These are phyloP conservation scores for Eucalyptus virginea DNA, from an alignment of 345 rosid genomes.

Conservation along the genomic window DNA sequence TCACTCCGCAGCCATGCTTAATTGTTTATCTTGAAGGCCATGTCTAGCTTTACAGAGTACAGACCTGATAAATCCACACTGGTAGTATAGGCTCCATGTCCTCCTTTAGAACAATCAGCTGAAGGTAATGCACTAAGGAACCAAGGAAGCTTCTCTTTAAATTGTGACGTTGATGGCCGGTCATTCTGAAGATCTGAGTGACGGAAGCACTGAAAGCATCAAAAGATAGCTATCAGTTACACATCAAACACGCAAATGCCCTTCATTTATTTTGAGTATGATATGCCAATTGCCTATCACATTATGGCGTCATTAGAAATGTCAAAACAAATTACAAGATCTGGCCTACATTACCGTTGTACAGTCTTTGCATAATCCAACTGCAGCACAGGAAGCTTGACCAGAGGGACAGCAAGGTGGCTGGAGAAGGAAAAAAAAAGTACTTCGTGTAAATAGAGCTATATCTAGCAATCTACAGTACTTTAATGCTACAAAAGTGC, in stretches of 20 bases:
- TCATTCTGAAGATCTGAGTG: constrained; percentile 77
- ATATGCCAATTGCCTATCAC: background rate
- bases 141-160: constrained; percentile 94
- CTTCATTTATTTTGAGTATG: background rate
- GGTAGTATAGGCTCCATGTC: constrained; percentile 91
- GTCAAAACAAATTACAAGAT: background rate
- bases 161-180: constrained; percentile 83
- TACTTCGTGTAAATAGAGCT: background rate
- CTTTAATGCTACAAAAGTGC: background rate
- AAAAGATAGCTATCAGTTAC: background rate
- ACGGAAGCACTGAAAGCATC: constrained; percentile 68
- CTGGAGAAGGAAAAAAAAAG: constrained; percentile 18
- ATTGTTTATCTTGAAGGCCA: background rate
- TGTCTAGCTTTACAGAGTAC: background rate
- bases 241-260: background rate
- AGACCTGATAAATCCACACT: constrained; percentile 85
- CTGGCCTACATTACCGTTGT: constrained; percentile 59
- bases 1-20: background rate
- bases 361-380: constrained; percentile 88
- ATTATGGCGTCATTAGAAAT: background rate
- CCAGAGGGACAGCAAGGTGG: constrained; percentile 80
- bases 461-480: background rate
- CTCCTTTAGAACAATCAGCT: constrained; percentile 97
- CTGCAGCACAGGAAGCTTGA: constrained; percentile 42
- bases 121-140: constrained; percentile 92